Percentiles rank a stretch among this genome's conserved stretches.
These are phyloP conservation scores for Crucibulum cyathiforme DNA, from an alignment of 1,284 basidiomycete genomes.

Conservation along the genomic window DNA sequence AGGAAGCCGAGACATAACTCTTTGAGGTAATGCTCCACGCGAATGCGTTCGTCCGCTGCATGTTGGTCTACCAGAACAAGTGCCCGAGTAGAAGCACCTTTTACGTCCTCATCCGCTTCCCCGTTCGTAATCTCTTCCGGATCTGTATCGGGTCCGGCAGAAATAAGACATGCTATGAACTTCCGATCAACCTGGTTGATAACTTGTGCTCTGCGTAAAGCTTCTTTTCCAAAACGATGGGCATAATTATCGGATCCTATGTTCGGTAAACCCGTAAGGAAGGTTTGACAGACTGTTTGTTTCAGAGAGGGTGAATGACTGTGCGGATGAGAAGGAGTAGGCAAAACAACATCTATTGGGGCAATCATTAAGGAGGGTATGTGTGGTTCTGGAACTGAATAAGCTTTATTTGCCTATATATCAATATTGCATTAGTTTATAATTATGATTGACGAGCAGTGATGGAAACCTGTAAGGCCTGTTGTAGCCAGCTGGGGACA, in stretches of 20 bases:
- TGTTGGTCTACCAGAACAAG: slow-evolving; percentile 93
- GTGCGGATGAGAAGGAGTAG: neutral
- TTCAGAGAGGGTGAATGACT: neutral
- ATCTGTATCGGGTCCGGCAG: slow-evolving; percentile 19
- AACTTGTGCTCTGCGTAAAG: slow-evolving; percentile 61
- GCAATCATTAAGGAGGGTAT: slow-evolving; percentile 49
- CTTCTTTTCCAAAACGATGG: slow-evolving; percentile 54
- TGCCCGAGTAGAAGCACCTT: slow-evolving; percentile 26
- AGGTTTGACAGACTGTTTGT: slow-evolving; percentile 1
- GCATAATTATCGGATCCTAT: slow-evolving; percentile 8
- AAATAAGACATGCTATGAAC: slow-evolving; percentile 78
- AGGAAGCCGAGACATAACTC: slow-evolving; percentile 74
- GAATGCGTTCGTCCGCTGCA: slow-evolving; percentile 91
- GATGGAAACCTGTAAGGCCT: slow-evolving; percentile 34
- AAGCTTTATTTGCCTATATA: slow-evolving; percentile 57
- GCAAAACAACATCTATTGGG: neutral
- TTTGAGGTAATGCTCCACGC: slow-evolving; percentile 83
- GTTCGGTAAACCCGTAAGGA: neutral
- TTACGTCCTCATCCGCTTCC: slow-evolving; percentile 11
- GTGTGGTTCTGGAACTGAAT: slow-evolving; percentile 48
- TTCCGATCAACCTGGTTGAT: slow-evolving; percentile 89
- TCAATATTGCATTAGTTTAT: neutral
- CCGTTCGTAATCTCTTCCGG: slow-evolving; percentile 10
- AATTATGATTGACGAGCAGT: slow-evolving; percentile 4
- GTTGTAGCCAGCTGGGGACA: slow-evolving; percentile 40